These are phyloP conservation scores for Alliaria petiolata DNA, from an alignment of 345 rosid genomes.

Conservation along the genomic window DNA sequence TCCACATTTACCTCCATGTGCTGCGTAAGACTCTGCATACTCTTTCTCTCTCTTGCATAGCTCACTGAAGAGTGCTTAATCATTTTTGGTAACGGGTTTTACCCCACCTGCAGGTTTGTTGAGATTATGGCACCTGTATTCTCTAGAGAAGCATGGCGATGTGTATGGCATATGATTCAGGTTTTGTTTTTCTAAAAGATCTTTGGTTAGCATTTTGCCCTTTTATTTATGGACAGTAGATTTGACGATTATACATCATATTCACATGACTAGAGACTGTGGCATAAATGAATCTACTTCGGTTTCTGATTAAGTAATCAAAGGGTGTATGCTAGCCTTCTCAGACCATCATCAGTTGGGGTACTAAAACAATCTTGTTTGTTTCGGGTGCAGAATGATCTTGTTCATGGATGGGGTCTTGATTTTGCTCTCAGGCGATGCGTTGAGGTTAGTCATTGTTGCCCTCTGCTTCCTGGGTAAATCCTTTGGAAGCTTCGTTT, in stretches of 20 bases:
- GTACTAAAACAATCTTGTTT: not conserved
- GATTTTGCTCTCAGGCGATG: conserved; percentile 96
- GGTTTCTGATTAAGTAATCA: not conserved
- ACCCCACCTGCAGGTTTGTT: conserved; percentile 71
- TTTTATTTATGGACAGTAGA: not conserved
- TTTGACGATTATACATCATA: not conserved
- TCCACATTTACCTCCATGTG: conserved; percentile 93
- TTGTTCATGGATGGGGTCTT: conserved; percentile 99
- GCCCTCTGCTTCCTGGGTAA: not conserved
- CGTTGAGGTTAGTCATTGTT: conserved; percentile 49
- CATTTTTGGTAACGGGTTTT: not conserved
- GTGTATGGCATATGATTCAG: conserved; percentile 98
- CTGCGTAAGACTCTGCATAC: conserved; percentile 53
- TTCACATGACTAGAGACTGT: not conserved
- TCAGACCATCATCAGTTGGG: not conserved
- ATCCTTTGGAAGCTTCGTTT: not conserved
- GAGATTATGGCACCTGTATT: conserved; percentile 99
- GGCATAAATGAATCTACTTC: not conserved
- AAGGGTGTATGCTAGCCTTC: not conserved
- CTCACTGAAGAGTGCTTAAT: not conserved
- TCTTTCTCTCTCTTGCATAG: not conserved
- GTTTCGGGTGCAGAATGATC: conserved; percentile 65
- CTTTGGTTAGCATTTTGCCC: not conserved
- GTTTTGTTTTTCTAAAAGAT: conserved; percentile 35
- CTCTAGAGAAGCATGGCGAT: conserved; percentile 88